phyloP scores from a whole-genome alignment of 148 eudicot genomes.

The Mesembryanthemum crystallinum region DNA sequence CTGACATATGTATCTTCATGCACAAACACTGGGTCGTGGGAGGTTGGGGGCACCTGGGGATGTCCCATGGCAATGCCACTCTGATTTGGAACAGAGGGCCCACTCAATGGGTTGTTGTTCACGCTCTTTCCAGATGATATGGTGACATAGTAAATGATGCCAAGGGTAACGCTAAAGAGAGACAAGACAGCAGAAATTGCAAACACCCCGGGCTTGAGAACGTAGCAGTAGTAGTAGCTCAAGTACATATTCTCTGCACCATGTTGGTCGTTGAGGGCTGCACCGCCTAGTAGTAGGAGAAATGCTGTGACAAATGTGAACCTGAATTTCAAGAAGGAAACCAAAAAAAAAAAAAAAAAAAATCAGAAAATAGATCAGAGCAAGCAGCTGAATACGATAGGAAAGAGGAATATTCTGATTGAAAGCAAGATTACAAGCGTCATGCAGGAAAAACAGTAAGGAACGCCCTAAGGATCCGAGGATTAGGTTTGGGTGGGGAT shows the following conservation, averaged over 20 bases:
- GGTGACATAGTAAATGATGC: constrained; percentile 58
- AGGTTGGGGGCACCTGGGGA: constrained; percentile 51
- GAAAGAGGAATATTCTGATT: not conserved
- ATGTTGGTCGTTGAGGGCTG: constrained; percentile 69
- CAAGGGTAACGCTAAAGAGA: constrained; percentile 61
- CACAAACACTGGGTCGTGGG: constrained; percentile 73
- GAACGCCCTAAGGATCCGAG: not conserved
- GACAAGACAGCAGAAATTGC: constrained; percentile 69
- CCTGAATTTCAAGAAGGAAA: constrained; percentile 43
- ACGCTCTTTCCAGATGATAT: constrained; percentile 45
- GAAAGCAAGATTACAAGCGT: not conserved
- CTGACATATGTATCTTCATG: constrained; percentile 92
- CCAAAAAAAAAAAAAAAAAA: too few relatives aligned
- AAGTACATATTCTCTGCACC: constrained; percentile 55
- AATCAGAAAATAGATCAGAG: not conserved
- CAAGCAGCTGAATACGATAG: not conserved
- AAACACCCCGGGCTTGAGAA: constrained; percentile 81
- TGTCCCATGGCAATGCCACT: constrained; percentile 85
- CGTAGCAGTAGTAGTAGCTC: constrained; percentile 60
- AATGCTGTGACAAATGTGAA: constrained; percentile 69
- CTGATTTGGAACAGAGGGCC: constrained; percentile 42
- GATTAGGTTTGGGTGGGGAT: too few relatives aligned
- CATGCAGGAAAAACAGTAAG: not conserved
- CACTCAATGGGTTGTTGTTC: constrained; percentile 26
- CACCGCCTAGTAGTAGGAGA: constrained; percentile 64